Percentiles rank a stretch among this genome's conserved stretches.
Evolutionary conservation across 2,329 filamentous ascomycete genomes (phyloP).

Genomic region (Calycina herbarum): DNA sequence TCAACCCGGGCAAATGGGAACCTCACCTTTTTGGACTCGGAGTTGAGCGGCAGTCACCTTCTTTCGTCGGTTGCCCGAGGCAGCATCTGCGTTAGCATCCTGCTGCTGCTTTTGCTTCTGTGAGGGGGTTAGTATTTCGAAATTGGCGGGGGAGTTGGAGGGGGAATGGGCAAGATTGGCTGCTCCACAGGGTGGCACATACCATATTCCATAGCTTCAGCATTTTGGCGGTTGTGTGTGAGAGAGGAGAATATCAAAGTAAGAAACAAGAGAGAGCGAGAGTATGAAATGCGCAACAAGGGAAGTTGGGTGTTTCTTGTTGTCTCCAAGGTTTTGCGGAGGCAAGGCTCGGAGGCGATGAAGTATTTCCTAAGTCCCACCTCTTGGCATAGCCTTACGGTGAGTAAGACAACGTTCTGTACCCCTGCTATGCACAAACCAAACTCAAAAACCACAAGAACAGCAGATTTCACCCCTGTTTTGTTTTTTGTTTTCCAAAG

Average conservation of each 20-base stretch:
- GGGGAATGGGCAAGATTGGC: neutral
- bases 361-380: neutral
- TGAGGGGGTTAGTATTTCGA: slow-evolving; percentile 21
- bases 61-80: slow-evolving; percentile 84
- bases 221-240: slow-evolving; percentile 60
- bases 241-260: neutral
- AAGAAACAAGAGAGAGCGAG: neutral
- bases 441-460: neutral
- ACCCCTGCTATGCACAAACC: neutral
- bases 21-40: slow-evolving; percentile 86
- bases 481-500: neutral
- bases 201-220: slow-evolving; percentile 99
- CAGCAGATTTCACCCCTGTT: neutral
- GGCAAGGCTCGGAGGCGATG: slow-evolving; percentile 7
- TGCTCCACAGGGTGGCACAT: slow-evolving; percentile 36
- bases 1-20: neutral
- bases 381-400: slow-evolving; percentile 12
- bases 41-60: slow-evolving; percentile 97
- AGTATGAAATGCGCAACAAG: neutral
- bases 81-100: slow-evolving; percentile 77
- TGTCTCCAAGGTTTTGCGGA: neutral
- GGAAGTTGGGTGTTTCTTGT: neutral
- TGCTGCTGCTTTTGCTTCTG: slow-evolving; percentile 97
- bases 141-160: slow-evolving; percentile 3
- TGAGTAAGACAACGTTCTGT: neutral